Percentiles rank a stretch among this genome's conserved stretches.
These are phyloP conservation scores for Xylaria sp. DNA, from an alignment of 2,329 filamentous ascomycete species.

Conservation along the genomic window DNA sequence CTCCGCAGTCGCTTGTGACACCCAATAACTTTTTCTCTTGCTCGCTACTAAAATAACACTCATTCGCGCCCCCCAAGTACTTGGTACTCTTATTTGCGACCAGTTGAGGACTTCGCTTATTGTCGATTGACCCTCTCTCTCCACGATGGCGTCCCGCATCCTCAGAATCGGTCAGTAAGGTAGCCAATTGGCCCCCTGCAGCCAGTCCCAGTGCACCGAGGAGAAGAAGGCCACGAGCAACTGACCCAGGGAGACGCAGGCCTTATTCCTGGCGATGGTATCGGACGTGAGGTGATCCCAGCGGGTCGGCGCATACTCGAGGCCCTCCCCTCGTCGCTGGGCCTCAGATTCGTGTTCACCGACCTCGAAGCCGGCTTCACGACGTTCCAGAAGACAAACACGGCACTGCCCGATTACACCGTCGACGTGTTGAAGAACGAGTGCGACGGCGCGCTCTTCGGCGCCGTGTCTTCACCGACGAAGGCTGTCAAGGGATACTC, in stretches of 20 bases:
- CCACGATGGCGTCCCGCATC: conserved; percentile 69
- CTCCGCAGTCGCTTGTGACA: conserved; percentile 30
- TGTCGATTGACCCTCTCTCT: conserved; percentile 46
- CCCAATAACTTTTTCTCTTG: conserved; percentile 30
- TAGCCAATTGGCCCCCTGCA: background rate
- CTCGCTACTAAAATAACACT: background rate
- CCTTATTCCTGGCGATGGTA: conserved; percentile 97
- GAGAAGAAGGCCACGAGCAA: background rate
- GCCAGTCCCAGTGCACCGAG: background rate
- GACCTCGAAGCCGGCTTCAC: conserved; percentile 94
- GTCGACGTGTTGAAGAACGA: conserved; percentile 88
- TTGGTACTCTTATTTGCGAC: background rate
- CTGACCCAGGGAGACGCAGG: conserved; percentile 62
- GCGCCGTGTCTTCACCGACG: conserved; percentile 91
- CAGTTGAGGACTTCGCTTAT: background rate
- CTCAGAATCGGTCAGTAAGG: conserved; percentile 72
- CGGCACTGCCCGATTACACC: conserved; percentile 88
- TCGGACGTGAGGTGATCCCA: conserved; percentile 97
- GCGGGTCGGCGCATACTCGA: conserved; percentile 92
- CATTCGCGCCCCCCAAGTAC: background rate
- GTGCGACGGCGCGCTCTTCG: conserved; percentile 96
- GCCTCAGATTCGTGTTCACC: conserved; percentile 92
- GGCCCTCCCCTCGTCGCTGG: conserved; percentile 88
- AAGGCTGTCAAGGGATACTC: conserved; percentile 94
- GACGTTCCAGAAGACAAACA: conserved; percentile 89